These are phyloP conservation scores for Silene uniflora DNA, from an alignment of 148 eudicot species.

Conservation along the genomic window DNA sequence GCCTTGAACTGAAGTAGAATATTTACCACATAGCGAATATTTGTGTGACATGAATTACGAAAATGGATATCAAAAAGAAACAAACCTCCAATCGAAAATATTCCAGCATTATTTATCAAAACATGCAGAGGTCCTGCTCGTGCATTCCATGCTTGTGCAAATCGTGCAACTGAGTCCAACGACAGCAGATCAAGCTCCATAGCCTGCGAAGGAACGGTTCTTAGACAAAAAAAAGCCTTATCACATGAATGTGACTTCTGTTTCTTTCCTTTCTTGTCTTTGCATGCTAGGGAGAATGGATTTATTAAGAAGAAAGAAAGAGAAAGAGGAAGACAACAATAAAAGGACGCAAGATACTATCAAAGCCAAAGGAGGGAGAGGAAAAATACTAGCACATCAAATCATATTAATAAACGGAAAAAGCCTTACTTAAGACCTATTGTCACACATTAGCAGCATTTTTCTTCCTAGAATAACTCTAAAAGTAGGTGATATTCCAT, in stretches of 20 bases:
- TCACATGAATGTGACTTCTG: neutral
- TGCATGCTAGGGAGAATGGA: neutral
- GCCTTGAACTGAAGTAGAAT: neutral
- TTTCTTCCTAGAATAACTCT: neutral
- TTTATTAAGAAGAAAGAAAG: neutral
- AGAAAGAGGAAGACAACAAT: neutral
- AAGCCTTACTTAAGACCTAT: neutral
- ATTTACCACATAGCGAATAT: neutral
- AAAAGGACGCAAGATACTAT: neutral
- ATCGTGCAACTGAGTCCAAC: slow-evolving; percentile 72
- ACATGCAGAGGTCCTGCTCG: slow-evolving; percentile 74
- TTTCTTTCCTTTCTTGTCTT: neutral
- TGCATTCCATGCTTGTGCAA: slow-evolving; percentile 93
- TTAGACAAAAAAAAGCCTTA: slow-evolving; percentile 1
- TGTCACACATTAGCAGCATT: neutral
- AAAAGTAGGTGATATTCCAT: neutral
- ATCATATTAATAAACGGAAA: neutral
- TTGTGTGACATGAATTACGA: neutral
- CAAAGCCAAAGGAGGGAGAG: neutral
- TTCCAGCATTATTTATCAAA: slow-evolving; percentile 96
- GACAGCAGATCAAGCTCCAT: slow-evolving; percentile 94
- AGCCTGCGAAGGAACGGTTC: slow-evolving; percentile 43
- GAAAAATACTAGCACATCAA: neutral
- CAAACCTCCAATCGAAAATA: slow-evolving; percentile 89
- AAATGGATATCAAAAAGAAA: slow-evolving; percentile 18